Evolutionary conservation across 495 filamentous ascomycete species (phyloP).

Genomic region (Aspergillus heteromorphus): DNA sequence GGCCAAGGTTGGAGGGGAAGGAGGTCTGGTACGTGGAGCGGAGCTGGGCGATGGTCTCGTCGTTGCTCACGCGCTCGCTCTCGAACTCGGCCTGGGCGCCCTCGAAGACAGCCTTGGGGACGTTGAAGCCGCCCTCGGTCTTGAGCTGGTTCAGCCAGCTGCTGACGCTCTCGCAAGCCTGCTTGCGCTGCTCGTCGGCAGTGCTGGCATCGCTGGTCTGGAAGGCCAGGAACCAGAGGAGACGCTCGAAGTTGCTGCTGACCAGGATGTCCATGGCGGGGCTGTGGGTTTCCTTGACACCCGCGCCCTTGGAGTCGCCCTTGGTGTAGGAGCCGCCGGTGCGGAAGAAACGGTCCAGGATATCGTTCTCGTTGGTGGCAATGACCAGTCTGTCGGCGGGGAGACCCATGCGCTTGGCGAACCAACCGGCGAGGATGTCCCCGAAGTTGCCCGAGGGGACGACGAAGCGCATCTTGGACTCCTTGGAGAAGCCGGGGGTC

Average conservation of each 20-base stretch:
- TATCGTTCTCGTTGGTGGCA: conserved; percentile 92
- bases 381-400: conserved; percentile 78
- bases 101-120: conserved; percentile 60
- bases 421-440: conserved; percentile 90
- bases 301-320: conserved; percentile 41
- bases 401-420: conserved; percentile 85
- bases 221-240: conserved; percentile 83
- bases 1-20: conserved; percentile 26
- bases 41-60: conserved; percentile 72
- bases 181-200: conserved; percentile 32
- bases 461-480: conserved; percentile 67
- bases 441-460: conserved; percentile 95
- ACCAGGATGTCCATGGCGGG: conserved; percentile 98
- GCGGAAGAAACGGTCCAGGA: conserved; percentile 74
- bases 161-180: conserved; percentile 51
- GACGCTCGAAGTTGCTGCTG: conserved; percentile 89
- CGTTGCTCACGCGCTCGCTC: conserved; percentile 76
- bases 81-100: conserved; percentile 65
- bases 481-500: conserved; percentile 41
- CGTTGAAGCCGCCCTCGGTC: conserved; percentile 69
- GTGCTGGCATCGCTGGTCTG: conserved; percentile 39
- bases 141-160: conserved; percentile 76
- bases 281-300: conserved; percentile 74
- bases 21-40: conserved; percentile 51
- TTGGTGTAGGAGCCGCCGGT: conserved; percentile 77